Percentiles rank a stretch among this genome's conserved stretches.
phyloP scores from a whole-genome alignment of 352 stramenopile genomes.

The Pythium guiyangense region DNA sequence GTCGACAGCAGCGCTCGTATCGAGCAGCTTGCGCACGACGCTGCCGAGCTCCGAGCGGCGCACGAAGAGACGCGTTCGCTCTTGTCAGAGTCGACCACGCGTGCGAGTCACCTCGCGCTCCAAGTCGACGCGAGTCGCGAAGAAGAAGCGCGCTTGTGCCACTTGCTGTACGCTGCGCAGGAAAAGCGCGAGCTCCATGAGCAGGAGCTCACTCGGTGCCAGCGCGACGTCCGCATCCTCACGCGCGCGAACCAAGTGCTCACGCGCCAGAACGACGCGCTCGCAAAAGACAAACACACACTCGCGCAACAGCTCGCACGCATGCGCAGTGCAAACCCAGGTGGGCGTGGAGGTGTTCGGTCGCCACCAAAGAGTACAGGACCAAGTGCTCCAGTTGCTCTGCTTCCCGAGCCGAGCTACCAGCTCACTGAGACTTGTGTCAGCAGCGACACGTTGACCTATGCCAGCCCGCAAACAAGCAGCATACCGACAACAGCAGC shows the following conservation, averaged over 20 bases:
- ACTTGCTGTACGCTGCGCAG: conserved; percentile 17
- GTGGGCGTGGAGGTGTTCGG: not conserved
- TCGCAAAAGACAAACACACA: conserved; percentile 10
- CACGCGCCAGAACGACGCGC: conserved; percentile 2
- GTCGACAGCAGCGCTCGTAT: not conserved
- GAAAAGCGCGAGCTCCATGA: conserved; percentile 10
- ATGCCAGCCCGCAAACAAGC: too few relatives aligned
- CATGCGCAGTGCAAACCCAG: conserved; percentile 9
- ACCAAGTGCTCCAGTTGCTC: too few relatives aligned
- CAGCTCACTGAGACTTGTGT: too few relatives aligned
- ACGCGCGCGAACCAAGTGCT: conserved; percentile 2
- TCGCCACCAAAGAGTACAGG: too few relatives aligned
- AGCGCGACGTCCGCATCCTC: conserved; percentile 9
- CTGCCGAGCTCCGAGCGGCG: not conserved
- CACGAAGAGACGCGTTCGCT: not conserved
- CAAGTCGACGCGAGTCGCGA: conserved; percentile 1
- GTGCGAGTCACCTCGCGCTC: not conserved
- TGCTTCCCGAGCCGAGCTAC: too few relatives aligned
- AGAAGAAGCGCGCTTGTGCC: conserved; percentile 10
- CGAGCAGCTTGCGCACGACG: not conserved
- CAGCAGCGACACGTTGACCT: not conserved
- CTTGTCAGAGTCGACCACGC: not conserved
- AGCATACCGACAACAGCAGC: not conserved
- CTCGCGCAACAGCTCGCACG: conserved; percentile 17
- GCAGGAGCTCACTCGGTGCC: conserved; percentile 1